Evolutionary conservation across 2,329 filamentous ascomycete genomes (phyloP), one percentile per base, ranked within the genome.

Genomic region (Aspergillus vadensis): DNA sequence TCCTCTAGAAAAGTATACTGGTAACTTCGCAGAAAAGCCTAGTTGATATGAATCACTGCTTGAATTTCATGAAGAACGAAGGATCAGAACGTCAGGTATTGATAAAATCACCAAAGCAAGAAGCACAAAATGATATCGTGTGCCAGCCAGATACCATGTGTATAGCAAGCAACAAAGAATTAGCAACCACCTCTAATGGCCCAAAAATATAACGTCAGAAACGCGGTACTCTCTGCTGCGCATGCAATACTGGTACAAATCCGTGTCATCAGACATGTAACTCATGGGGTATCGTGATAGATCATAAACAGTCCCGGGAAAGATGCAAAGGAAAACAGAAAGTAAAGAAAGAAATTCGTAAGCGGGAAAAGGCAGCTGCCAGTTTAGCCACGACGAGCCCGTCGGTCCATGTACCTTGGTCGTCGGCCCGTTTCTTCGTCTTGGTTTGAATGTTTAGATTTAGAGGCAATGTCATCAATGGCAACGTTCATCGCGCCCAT

Each of bases 401-500:
- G 67, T 30, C 73, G 71, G 32, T 74, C 70, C 60, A 75, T 67
- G 47, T 75, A 74, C 17, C 73, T 59, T 3, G 70, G 72, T 21
- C 70, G 67, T 17, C 72, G 70, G 44, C 49, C 49, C 19, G 56
- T 39, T 10, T 69, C 62, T 9, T 66, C 65, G 9, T 67, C 65
- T 5, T 63, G 58, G 6, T 25, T 39, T n/a, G 59, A 49, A 27
- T 63, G 55, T 54, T 60, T 65, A n/a, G 55, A 52, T n/a, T 55
- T 59, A 27, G 55, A 57, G 30, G 67, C 58, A 23, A 63, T 62
- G 39, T 65, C 64, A 10, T 68, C 62, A n/a, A 62, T 53, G 14
- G 47, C 55, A 32, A 58, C 30, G 12, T 61, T 57, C 60, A 57
- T 55, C 12, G 58, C 55, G 2, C 59, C 48, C 8, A 59, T 17